phyloP scores from a whole-genome alignment of 208 protist species.

The Trypanosoma lewisi region DNA sequence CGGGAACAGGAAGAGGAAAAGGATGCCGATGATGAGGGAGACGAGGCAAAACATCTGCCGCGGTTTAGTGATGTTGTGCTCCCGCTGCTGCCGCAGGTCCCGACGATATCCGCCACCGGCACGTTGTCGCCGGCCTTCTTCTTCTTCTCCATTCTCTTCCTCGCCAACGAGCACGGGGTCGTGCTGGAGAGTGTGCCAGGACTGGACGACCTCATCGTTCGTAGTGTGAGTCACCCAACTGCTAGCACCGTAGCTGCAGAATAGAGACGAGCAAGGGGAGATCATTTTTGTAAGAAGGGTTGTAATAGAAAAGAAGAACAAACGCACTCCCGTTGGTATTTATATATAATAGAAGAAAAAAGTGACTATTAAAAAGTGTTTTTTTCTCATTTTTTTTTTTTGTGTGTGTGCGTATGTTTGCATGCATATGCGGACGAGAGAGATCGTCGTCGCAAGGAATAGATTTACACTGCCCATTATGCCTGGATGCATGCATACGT shows the following conservation, averaged over 20 bases:
- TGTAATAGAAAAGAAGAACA: conserved; percentile 2
- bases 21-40: conserved; percentile 11
- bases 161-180: conserved; percentile 88
- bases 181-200: conserved; percentile 61
- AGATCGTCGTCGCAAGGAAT: conserved; percentile 1
- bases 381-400: conserved; percentile 19
- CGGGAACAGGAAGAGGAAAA: conserved; percentile 14
- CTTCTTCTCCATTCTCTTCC: conserved; percentile 90
- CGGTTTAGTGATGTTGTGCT: conserved; percentile 73
- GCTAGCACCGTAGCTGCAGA: conserved; percentile 5
- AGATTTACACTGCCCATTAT: neutral
- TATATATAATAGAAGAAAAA: conserved; percentile 9
- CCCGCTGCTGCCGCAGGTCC: conserved; percentile 58
- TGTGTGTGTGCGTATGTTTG: neutral
- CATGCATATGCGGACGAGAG: neutral
- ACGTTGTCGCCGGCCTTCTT: conserved; percentile 89
- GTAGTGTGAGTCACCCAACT: conserved; percentile 32
- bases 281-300: neutral
- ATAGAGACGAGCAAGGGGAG: neutral
- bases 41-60: conserved; percentile 14
- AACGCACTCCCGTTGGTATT: too few species aligned
- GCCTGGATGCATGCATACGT: neutral
- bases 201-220: conserved; percentile 63
- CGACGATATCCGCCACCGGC: conserved; percentile 64
- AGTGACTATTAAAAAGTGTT: neutral